Base-by-base conservation (phyloP, 495 filamentous ascomycete genomes). In the Podospora tetraspora region DNA sequence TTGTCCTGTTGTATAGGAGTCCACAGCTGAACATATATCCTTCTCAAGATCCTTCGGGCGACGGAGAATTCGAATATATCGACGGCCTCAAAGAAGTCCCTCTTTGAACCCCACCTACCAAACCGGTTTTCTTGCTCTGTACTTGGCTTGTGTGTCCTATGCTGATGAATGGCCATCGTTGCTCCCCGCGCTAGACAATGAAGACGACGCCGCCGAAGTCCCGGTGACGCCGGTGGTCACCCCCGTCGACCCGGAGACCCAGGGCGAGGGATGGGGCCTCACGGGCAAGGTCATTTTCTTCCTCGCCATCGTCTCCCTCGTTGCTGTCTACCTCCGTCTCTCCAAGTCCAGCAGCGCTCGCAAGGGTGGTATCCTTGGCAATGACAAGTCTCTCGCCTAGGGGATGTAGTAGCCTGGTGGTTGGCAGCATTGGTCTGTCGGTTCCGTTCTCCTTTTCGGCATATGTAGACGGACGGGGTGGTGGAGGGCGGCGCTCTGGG, bases 251-350 rank as follows among this genome's bases (percentile, higher is more conserved):
- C 34, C 34, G 12, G 34, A 73, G 22, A 34, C 58, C 29, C 27
- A 61, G 27, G 72, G 69, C 19, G 77, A 74, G 2, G 73, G 72
- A 22, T 81, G 74, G 74, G 73, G 73, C 12, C 59, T 79, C 61
- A 10, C 75, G 56, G 73, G 76, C 66, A 81, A 80, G 76, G 75
- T 73, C 13, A 68, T 79, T 32, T 66, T 83, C 59, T 79, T 84
- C 61, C 72, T 74, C 61, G 70, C 80, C 43, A 73, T 84, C 52
- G 59, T 80, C 3, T 74, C 64, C 8, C 76, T 74, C 16, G 64
- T 81, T 62, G 76, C 66, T 11, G 60, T 75, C 56, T 81, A 76
- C 71, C 25, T 81, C 19, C 76, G 79, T 65, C 30, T 73, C 12
- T 71, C 71, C 29, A 66, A 62, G 32, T 59, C 22, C 56, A 37